These are phyloP conservation scores for Leptosphaerulina australis DNA, from an alignment of 2,329 filamentous ascomycete species.

Conservation along the genomic window DNA sequence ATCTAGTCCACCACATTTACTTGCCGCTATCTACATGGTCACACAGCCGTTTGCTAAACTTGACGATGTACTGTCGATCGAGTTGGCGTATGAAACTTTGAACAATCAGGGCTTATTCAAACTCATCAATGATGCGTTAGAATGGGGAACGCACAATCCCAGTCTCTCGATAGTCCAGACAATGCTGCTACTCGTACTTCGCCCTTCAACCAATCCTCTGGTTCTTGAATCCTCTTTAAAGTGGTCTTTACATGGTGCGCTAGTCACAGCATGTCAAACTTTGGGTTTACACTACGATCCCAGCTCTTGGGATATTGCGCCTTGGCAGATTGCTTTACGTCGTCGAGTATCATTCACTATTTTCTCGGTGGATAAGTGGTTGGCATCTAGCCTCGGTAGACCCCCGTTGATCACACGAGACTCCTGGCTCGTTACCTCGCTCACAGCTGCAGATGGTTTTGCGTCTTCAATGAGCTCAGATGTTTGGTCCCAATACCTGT, in stretches of 20 bases:
- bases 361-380: constrained; percentile 14
- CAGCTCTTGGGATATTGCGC: constrained; percentile 13
- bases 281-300: constrained; percentile 19
- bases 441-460: constrained; percentile 1
- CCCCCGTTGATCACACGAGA: constrained; percentile 15
- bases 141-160: constrained; percentile 16
- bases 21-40: constrained; percentile 19
- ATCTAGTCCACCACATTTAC: constrained; percentile 9
- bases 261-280: constrained; percentile 14
- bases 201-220: constrained; percentile 17
- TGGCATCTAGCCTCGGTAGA: constrained; percentile 17
- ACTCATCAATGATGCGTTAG: constrained; percentile 11
- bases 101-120: constrained; percentile 13
- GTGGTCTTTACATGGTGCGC: constrained; percentile 16
- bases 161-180: constrained; percentile 10
- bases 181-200: constrained; percentile 10
- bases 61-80: constrained; percentile 19
- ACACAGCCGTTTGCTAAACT: constrained; percentile 18
- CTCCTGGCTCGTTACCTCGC: constrained; percentile 14
- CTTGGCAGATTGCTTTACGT: constrained; percentile 16
- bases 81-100: constrained; percentile 16
- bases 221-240: constrained; percentile 16
- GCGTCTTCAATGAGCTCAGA: constrained; percentile 2
- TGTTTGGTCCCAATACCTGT: background rate
- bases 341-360: constrained; percentile 13